Conservation (phyloP, 805 yeast species). For the Hanseniaspora vineae region DNA sequence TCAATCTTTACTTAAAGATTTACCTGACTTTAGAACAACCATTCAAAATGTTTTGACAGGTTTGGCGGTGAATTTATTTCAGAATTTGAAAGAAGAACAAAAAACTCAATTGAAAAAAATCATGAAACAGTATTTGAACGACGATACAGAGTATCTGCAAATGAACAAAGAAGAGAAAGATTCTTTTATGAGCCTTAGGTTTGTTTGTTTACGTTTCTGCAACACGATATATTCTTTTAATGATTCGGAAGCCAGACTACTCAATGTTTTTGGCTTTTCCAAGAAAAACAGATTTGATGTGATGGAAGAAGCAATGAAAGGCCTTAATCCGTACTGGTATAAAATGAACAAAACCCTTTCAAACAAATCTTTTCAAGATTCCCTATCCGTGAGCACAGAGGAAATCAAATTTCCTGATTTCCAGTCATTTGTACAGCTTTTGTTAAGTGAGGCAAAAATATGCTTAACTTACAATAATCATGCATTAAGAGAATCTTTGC, state of each 20-base stretch:
- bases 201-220: conserved; percentile 49
- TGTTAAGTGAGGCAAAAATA: conserved; percentile 19
- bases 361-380: conserved; percentile 31
- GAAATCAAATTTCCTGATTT: conserved; percentile 44
- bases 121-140: conserved; percentile 25
- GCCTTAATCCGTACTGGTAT: conserved; percentile 78
- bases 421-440: conserved; percentile 22
- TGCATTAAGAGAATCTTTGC: conserved; percentile 22
- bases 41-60: conserved; percentile 62
- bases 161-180: conserved; percentile 16
- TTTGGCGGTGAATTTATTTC: conserved; percentile 35
- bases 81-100: conserved; percentile 23
- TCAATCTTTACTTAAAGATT: conserved; percentile 54
- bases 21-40: conserved; percentile 46
- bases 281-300: conserved; percentile 53
- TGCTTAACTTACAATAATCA: conserved; percentile 15
- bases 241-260: conserved; percentile 52
- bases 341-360: conserved; percentile 36
- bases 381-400: conserved; percentile 27
- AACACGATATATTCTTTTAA: conserved; percentile 53
- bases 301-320: conserved; percentile 65
- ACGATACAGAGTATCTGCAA: conserved; percentile 17
- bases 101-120: conserved; percentile 30
- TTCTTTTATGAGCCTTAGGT: conserved; percentile 40
- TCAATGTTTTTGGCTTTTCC: conserved; percentile 55